Base-by-base conservation (phyloP, 1,139 yeast genomes). In the Saccharomyces hybrid region DNA sequence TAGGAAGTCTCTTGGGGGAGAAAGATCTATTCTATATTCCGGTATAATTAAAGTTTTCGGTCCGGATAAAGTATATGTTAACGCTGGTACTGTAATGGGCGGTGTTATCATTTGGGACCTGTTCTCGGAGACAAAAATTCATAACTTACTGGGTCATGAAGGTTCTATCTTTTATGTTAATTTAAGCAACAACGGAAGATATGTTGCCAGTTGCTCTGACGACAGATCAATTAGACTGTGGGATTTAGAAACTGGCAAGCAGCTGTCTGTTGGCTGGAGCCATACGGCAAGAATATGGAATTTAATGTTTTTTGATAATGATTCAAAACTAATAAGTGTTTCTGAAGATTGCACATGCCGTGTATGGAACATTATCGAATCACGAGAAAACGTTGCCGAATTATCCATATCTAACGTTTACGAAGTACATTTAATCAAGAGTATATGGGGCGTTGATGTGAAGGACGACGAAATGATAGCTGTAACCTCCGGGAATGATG, bases 221-320 rank as follows among this genome's bases (percentile, higher is more conserved):
- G 99, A 93, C 66, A 77, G 99, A 58, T 87, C 97, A 0, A 82
- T 93, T 52, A 84, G 85, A 55, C 69, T 93, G 9, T 91, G 91
- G 83, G 82, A 81, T 60, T 73, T 84, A 58, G 63, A 66, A 5
- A 65, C 77, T 1, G 93, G 95, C 0, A 61, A 72, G 6, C 71
- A 83, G 32, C 61, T 87, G 41, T 86, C 93, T 1, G 80, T 83
- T 44, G 98, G 97, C 0, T 93, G 98, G 97, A 98, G 98, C 14
- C 99, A 93, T 68, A 86, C 88, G 3, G 91, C 98, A 0, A 79
- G 99, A 66, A 90, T 93, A 48, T 93, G 99, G 99, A 80, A 80
- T 48, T 75, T 93, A 53, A 77, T 77, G 48, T 89, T 90, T 68
- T 79, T 75, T 58, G 70, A 71, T n/a, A 59, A 68, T 6, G 67